Evolutionary conservation across 345 rosid genomes (phyloP).

Genomic region (Ceriops decandra): DNA sequence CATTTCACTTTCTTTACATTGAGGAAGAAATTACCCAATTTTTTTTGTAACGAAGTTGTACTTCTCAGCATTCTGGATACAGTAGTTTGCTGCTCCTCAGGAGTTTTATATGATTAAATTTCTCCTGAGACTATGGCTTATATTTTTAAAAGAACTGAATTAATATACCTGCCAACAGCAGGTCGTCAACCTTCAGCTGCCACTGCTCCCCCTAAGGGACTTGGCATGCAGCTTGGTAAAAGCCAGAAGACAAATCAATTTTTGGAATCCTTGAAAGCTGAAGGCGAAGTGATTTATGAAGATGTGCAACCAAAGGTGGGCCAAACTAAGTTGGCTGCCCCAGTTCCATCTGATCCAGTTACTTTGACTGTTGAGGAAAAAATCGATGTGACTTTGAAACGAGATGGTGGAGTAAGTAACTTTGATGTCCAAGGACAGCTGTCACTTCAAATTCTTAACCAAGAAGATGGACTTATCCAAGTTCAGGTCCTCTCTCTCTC

Average conservation of each 20-base stretch:
- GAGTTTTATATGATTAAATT: background rate
- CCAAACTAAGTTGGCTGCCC: constrained; percentile 50
- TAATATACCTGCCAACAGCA: constrained; percentile 8
- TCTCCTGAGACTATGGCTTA: background rate
- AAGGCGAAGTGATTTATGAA: constrained; percentile 93
- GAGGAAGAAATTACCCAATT: background rate
- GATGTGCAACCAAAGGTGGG: constrained; percentile 75
- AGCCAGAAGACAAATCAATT: constrained; percentile 77
- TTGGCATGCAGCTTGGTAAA: constrained; percentile 99
- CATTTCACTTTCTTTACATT: too few species aligned
- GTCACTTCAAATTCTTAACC: constrained; percentile 92
- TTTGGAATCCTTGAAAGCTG: constrained; percentile 94
- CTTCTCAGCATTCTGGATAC: background rate
- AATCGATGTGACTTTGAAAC: constrained; percentile 69
- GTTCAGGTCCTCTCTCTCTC: constrained; percentile 61
- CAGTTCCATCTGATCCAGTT: constrained; percentile 80
- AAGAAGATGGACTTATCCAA: constrained; percentile 93
- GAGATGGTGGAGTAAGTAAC: constrained; percentile 92
- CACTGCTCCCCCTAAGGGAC: constrained; percentile 91
- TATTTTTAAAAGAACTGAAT: background rate
- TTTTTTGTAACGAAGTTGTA: background rate
- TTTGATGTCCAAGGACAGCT: constrained; percentile 96
- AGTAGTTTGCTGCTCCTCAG: background rate
- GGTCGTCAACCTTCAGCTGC: constrained; percentile 87
- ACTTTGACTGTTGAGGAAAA: constrained; percentile 92